Percentiles rank a stretch among this genome's conserved stretches.
These are phyloP conservation scores for Trichoderma arundinaceum DNA, from an alignment of 2,329 filamentous ascomycete species.

Conservation along the genomic window DNA sequence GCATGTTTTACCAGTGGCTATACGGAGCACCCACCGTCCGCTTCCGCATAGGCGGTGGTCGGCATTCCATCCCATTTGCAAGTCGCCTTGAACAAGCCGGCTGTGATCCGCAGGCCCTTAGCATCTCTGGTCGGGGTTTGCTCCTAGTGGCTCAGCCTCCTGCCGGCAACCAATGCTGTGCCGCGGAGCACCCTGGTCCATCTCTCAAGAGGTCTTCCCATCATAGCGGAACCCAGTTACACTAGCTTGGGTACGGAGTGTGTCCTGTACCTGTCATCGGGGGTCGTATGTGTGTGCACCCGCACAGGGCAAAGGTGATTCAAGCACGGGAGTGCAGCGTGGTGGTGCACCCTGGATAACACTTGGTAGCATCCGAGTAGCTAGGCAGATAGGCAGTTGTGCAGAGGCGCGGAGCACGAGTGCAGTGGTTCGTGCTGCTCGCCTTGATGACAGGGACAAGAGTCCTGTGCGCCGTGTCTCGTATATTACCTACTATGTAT, in stretches of 20 bases:
- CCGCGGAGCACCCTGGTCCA: slow-evolving; percentile 25
- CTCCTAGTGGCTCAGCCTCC: slow-evolving; percentile 28
- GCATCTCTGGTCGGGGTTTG: slow-evolving; percentile 22
- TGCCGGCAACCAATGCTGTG: slow-evolving; percentile 24
- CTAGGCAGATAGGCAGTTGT: not conserved
- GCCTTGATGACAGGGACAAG: not conserved
- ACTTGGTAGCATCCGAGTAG: not conserved
- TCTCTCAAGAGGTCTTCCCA: slow-evolving; percentile 20
- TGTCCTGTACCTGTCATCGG: slow-evolving; percentile 21
- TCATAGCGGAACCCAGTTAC: slow-evolving; percentile 20
- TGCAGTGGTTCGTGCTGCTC: not conserved
- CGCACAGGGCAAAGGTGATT: too few relatives aligned
- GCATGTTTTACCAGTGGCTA: slow-evolving; percentile 8
- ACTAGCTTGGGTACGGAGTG: not conserved
- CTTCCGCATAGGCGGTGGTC: slow-evolving; percentile 7
- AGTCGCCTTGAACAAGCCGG: slow-evolving; percentile 21
- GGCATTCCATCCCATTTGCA: slow-evolving; percentile 30
- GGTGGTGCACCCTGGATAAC: not conserved
- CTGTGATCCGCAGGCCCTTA: slow-evolving; percentile 24
- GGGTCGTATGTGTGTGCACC: not conserved
- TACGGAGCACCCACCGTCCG: not conserved
- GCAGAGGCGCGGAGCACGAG: not conserved
- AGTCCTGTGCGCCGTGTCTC: not conserved
- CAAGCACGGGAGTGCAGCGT: not conserved
- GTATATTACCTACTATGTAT: not conserved